Base-by-base conservation (phyloP, 441 rosid genomes). In the Breynia disticha region DNA sequence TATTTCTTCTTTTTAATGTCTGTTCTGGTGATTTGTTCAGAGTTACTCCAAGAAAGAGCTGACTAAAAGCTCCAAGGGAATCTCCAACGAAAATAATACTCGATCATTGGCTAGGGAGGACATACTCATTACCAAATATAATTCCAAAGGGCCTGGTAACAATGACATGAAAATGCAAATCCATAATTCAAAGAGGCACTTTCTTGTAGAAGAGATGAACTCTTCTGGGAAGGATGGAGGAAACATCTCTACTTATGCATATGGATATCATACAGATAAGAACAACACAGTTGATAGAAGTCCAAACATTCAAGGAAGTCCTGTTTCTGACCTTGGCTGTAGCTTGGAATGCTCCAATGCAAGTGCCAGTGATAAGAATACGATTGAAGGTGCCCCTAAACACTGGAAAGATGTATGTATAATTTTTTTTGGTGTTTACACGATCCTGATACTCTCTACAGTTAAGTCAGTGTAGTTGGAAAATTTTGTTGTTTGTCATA, bases 371-470 rank as follows among this genome's bases (percentile, higher is more conserved):
- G 69, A 48, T 62, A 64, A 56, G 18, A 32, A 67, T 66, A 63
- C 60, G 69, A 52, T 15, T 7, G 69, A 63, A 60, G 69, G 65
- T 67, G 71, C 57, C 58, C 52, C 55, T 55, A 72, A 68, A 65
- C 76, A 75, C 50, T 76, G 80, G 89, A 61, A 67, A 58, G 84
- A 82, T 67, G 97, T 84, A 78, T 52, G 90, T 64, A 10, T 54
- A 17, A 8, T 16, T 55, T 52, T 59, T 7, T 62, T 63, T 11
- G 28, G 54, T 19, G 49, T n/a, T 50, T 52, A 48, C 56, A 50
- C 52, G 50, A 21, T 67, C 58, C 63, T 22, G 39, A 57, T 57
- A 53, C 48, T 39, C 22, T 17, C 46, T 47, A 50, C 56, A 54
- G 18, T 21, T 46, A 20, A 13, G 32, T 24, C 45, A 19, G 47